phyloP scores from a whole-genome alignment of 345 rosid genomes.

The Litchi chinensis region DNA sequence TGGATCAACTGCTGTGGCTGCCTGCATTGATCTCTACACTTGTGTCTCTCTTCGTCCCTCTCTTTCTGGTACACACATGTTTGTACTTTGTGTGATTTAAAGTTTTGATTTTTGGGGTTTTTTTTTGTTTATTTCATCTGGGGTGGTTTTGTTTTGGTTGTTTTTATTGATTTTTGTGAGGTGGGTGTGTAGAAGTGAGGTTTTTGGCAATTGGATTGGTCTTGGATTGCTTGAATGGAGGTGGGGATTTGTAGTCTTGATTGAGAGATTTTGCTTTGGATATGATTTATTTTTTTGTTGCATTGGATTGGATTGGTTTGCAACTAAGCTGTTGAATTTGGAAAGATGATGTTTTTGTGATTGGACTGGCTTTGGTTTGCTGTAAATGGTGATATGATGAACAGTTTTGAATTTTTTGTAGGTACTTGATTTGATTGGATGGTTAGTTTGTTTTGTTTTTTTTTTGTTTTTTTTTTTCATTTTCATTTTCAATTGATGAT shows the following conservation, averaged over 20 bases:
- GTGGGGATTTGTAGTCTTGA: neutral
- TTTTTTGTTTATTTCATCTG: neutral
- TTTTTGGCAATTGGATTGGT: conserved; percentile 8
- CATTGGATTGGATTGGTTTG: neutral
- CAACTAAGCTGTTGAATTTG: neutral
- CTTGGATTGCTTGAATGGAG: conserved; percentile 16
- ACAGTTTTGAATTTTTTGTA: no score
- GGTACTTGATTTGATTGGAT: no score
- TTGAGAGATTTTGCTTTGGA: no score
- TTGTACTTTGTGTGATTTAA: neutral
- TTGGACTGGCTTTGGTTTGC: neutral
- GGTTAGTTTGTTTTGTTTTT: no score
- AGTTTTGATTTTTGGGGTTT: neutral
- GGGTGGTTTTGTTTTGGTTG: neutral
- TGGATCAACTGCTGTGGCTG: conserved; percentile 89
- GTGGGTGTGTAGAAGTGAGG: neutral
- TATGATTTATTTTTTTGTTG: neutral
- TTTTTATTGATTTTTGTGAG: neutral
- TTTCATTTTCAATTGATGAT: neutral
- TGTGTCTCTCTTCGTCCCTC: conserved; percentile 55
- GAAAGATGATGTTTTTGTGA: neutral
- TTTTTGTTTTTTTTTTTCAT: neutral
- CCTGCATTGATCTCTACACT: conserved; percentile 86
- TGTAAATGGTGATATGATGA: no score
- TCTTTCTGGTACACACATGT: conserved; percentile 43